Evolutionary conservation across 441 rosid species (phyloP).

Genomic region (Mallotus japonicus): DNA sequence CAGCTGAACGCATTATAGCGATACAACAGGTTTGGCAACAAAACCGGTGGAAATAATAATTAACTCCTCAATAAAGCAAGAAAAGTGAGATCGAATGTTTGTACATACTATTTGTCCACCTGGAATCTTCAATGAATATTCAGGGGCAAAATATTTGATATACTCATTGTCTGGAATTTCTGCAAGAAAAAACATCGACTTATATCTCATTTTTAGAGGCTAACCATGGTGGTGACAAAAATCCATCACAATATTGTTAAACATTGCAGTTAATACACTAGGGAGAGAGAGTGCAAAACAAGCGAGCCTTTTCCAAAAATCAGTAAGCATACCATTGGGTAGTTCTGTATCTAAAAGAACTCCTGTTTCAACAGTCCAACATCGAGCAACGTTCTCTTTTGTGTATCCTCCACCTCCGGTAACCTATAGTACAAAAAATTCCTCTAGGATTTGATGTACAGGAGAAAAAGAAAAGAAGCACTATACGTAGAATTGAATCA

Average conservation of each 20-base stretch:
- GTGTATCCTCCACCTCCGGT: conserved; percentile 99
- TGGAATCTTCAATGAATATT: conserved; percentile 78
- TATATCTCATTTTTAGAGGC: not conserved
- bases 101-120: conserved; percentile 72
- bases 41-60: conserved; percentile 3
- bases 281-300: not conserved
- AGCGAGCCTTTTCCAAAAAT: not conserved
- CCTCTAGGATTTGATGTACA: conserved; percentile 6
- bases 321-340: conserved; percentile 63
- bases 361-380: conserved; percentile 98
- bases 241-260: not conserved
- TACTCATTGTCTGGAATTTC: conserved; percentile 94
- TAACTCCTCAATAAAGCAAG: not conserved
- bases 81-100: not conserved
- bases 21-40: not conserved
- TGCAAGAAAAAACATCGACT: conserved; percentile 33
- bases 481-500: conserved; percentile 11
- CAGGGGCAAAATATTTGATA: conserved; percentile 86
- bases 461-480: not conserved
- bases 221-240: not conserved
- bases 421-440: conserved; percentile 48
- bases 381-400: conserved; percentile 96
- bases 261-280: not conserved
- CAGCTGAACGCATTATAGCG: not conserved
- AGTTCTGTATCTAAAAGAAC: conserved; percentile 88